Evolutionary conservation across 306 rosid genomes (phyloP), one percentile per base, ranked within the genome.

Genomic region (Amphicarpaea edgeworthii): DNA sequence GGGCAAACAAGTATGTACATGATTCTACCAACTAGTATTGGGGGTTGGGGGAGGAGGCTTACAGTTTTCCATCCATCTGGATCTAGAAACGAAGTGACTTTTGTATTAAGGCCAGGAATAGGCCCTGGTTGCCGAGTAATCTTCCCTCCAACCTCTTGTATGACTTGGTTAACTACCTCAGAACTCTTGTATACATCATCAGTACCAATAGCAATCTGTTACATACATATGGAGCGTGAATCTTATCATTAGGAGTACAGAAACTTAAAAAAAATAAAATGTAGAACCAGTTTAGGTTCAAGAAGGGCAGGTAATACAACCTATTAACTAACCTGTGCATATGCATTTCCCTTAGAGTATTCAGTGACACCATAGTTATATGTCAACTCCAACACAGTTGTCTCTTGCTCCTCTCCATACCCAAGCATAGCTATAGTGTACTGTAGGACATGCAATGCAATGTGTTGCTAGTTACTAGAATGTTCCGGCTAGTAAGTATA

Each of bases 21-120:
- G 20, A 59, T 24, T 32, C 9, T 59, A 12, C 9, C 40, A 34
- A 34, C 40, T 34, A 34, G 9, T 34, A 34, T 34, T 34, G 2
- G 40, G 40, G 40, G 4, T 34, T 7, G 40, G 9, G 9, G 40
- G 5, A 15, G 23, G 2, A 5, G 34, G 40, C 98, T 87, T 85
- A 95, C 98, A 42, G 96, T 95, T 86, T 95, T 95, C 98, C 98
- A 92, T 57, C 97, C 98, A 73, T 88, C 95, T 15, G 97, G 96
- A 72, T 95, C 96, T 45, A 95, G 73, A 78, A 95, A 95, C 42
- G 96, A 50, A 62, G 88, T 80, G 58, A 87, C 69, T 83, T 92
- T 95, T 24, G 98, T 95, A 88, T 84, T 85, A 70, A 92, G 38
- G 66, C 98, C 96, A 1, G 96, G 86, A 81, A 87, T 72, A 19